Conservation (phyloP, 371 early-diverging fungal species). For the Mucor mucedo region DNA sequence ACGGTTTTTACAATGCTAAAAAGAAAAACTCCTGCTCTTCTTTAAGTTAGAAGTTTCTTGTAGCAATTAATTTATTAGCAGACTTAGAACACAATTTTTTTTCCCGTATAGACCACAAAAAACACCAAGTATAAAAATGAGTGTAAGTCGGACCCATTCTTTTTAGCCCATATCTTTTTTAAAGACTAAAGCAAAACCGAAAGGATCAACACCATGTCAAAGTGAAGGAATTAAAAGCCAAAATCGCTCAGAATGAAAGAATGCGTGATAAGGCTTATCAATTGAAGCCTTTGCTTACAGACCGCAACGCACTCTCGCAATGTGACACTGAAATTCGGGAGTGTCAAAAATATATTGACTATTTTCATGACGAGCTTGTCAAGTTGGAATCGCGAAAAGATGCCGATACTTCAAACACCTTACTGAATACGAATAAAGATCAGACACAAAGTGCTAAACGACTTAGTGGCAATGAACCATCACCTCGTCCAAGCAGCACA, state of each 20-base stretch:
- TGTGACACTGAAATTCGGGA: conserved; percentile 83
- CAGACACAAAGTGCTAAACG: not conserved
- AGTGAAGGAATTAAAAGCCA: conserved; percentile 57
- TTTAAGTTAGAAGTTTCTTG: conserved; percentile 2
- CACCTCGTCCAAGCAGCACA: conserved; percentile 35
- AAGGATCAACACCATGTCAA: conserved; percentile 24
- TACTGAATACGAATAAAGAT: not conserved
- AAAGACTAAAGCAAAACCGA: not conserved
- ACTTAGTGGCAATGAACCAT: not conserved
- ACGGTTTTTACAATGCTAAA: not conserved
- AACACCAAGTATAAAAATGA: not conserved
- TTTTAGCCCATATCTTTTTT: not conserved
- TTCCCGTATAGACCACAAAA: not conserved
- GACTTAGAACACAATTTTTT: not conserved
- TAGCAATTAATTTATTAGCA: not conserved
- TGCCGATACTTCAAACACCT: not conserved
- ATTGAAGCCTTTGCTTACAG: conserved; percentile 68
- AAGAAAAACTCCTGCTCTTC: not conserved
- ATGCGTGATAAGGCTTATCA: conserved; percentile 74
- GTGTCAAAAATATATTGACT: conserved; percentile 82
- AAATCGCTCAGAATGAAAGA: conserved; percentile 72
- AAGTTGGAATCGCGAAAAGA: conserved; percentile 27
- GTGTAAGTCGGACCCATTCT: conserved; percentile 8
- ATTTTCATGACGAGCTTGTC: conserved; percentile 72
- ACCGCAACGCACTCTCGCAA: conserved; percentile 72